A percentile compares a stretch with the other conserved stretches of the same genome.
phyloP scores from a whole-genome alignment of 805 yeast genomes.

The Candida nonsorbophila region DNA sequence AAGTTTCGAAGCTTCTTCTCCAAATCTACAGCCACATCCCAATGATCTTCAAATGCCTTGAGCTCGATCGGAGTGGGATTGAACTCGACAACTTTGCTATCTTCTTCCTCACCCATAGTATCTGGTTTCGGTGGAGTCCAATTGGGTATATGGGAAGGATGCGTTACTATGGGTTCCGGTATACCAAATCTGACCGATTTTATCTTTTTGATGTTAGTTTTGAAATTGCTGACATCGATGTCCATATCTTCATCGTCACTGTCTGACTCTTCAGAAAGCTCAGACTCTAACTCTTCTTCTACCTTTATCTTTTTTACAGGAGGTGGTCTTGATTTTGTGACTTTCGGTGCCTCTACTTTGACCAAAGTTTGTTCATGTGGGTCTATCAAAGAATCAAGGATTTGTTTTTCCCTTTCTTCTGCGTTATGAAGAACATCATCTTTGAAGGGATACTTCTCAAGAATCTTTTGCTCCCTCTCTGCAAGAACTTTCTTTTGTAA shows the following conservation, averaged over 20 bases:
- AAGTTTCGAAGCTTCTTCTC: slow-evolving; percentile 20
- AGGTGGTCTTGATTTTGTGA: too few relatives aligned
- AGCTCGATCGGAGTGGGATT: slow-evolving; percentile 21
- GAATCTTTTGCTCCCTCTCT: slow-evolving; percentile 25
- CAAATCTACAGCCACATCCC: slow-evolving; percentile 19
- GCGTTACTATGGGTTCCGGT: slow-evolving; percentile 32
- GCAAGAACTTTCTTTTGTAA: slow-evolving; percentile 32
- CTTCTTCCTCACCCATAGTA: slow-evolving; percentile 10
- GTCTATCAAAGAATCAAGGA: too few relatives aligned
- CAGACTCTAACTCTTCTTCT: too few relatives aligned
- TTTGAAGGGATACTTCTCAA: slow-evolving; percentile 32
- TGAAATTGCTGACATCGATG: too few relatives aligned
- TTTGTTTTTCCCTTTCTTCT: slow-evolving; percentile 12
- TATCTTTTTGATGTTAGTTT: slow-evolving; percentile 17
- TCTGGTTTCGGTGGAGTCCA: slow-evolving; percentile 29
- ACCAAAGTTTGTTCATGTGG: too few relatives aligned
- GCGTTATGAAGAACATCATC: slow-evolving; percentile 23
- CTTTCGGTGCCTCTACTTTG: too few relatives aligned
- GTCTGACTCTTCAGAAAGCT: neutral
- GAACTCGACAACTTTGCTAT: slow-evolving; percentile 16
- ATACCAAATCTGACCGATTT: slow-evolving; percentile 25
- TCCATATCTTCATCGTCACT: slow-evolving; percentile 3
- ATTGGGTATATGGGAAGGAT: slow-evolving; percentile 40
- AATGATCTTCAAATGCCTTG: slow-evolving; percentile 7
- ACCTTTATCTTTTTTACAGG: too few relatives aligned